These are phyloP conservation scores for Gnaphalium uliginosum DNA, from an alignment of 129 eudicot genomes.

Conservation along the genomic window DNA sequence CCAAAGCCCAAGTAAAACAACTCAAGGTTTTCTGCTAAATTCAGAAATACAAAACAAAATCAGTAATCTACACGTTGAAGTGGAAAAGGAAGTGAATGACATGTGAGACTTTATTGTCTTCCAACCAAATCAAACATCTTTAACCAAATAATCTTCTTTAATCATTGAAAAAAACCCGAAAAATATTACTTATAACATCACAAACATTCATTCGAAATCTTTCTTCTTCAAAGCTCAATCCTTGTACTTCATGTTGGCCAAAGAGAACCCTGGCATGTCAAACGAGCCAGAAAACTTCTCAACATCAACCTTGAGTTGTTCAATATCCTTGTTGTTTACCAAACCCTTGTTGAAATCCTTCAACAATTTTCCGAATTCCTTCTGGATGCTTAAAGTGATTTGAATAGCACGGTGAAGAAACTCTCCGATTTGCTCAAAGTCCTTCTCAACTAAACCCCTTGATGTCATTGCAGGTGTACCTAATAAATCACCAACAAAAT, in stretches of 20 bases:
- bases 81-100: conserved; percentile 12
- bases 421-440: conserved; percentile 91
- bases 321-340: conserved; percentile 85
- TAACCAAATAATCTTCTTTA: conserved; percentile 24
- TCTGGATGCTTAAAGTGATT: conserved; percentile 78
- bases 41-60: conserved; percentile 5
- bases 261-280: conserved; percentile 94
- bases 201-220: conserved; percentile 18
- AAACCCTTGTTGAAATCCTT: conserved; percentile 98
- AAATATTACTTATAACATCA: conserved; percentile 33
- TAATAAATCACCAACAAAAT: conserved; percentile 17
- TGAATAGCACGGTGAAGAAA: conserved; percentile 81
- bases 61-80: conserved; percentile 21
- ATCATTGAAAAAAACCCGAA: background rate
- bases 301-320: conserved; percentile 83
- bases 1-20: conserved; percentile 10
- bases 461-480: conserved; percentile 99
- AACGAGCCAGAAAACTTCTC: conserved; percentile 88
- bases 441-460: conserved; percentile 94
- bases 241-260: conserved; percentile 95
- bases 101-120: conserved; percentile 34
- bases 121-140: conserved; percentile 36
- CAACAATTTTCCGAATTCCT: conserved; percentile 85
- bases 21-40: conserved; percentile 16
- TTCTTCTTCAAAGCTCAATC: conserved; percentile 43